Base-by-base conservation (phyloP, 805 yeast species). In the Cephaloascus albidus region DNA sequence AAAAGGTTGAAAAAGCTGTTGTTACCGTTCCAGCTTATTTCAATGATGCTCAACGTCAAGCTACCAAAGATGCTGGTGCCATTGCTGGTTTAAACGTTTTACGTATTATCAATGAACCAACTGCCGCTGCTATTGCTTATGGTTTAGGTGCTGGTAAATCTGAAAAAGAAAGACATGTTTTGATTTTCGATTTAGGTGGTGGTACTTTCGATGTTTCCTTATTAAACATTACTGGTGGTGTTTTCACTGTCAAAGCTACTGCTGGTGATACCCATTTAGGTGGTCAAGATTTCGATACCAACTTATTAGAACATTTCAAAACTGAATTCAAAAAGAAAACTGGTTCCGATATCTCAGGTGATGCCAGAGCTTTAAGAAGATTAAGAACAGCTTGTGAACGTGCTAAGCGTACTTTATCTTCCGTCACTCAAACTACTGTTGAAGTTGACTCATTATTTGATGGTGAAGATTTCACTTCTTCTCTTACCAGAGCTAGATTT, bases 71-170 rank as follows among this genome's bases (percentile, higher is more conserved):
- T 61, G 95, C 95, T 35, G 95, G 95, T 72, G 76, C 82, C 45
- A 85, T 85, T 72, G 94, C 95, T 37, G 95, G 95, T 54, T 72
- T 85, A 60, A 85, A 82, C 60, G 86, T 85, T 47, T 70, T 85
- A 64, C 81, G 95, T 74, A 85, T 85, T 52, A 90, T 85, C 46
- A 85, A 85, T 61, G 95, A 85, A 72, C 95, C 95, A 54, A 88
- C 97, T 53, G 97, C 97, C 49, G 97, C 97, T 59, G 97, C 97
- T 55, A 87, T 89, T 73, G 97, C 97, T 63, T 89, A 89, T 79
- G 97, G 97, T 78, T 78, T 89, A 55, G 95, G 90, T 79, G 63
- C 88, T 55, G 87, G 86, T 61, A 62, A 62, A 52, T 62, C 68
- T 40, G 72, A 67, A 56, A 66, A 66, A 60, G 72, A 66, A 58